These are phyloP conservation scores for Fraxinus xanthoxyloides DNA, from an alignment of 305 asterid species.

Conservation along the genomic window DNA sequence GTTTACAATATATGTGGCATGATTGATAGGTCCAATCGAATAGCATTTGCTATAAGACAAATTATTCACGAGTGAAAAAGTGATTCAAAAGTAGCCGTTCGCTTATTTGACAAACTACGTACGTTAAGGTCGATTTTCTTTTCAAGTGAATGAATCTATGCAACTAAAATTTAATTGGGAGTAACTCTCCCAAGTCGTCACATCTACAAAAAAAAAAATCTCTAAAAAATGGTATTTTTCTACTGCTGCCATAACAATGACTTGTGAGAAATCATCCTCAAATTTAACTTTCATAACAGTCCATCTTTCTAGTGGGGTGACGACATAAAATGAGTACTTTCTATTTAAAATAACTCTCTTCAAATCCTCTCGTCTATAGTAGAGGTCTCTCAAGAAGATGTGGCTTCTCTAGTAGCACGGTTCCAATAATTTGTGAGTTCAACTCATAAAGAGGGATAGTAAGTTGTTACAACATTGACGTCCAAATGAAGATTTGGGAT, in stretches of 20 bases:
- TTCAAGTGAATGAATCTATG: neutral
- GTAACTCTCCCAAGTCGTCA: neutral
- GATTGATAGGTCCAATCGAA: neutral
- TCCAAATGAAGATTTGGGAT: neutral
- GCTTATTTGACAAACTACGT: neutral
- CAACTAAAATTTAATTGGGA: neutral
- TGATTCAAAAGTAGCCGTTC: neutral
- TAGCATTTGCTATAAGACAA: too few relatives aligned
- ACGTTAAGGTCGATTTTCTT: neutral
- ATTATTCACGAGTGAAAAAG: too few relatives aligned
- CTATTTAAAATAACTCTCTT: neutral
- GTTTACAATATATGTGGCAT: neutral
- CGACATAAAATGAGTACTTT: too few relatives aligned
- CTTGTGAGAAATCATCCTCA: neutral
- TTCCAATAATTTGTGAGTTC: neutral
- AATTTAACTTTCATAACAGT: neutral
- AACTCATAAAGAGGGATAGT: neutral
- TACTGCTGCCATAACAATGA: neutral
- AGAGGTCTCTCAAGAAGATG: neutral
- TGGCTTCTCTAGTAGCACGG: neutral
- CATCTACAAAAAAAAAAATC: neutral
- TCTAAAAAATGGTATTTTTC: neutral
- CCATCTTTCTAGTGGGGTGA: neutral
- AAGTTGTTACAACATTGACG: neutral
- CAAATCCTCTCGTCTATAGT: neutral